Evolutionary conservation across 2,329 filamentous ascomycete genomes (phyloP).

Genomic region (Domatiomyces globalis): DNA sequence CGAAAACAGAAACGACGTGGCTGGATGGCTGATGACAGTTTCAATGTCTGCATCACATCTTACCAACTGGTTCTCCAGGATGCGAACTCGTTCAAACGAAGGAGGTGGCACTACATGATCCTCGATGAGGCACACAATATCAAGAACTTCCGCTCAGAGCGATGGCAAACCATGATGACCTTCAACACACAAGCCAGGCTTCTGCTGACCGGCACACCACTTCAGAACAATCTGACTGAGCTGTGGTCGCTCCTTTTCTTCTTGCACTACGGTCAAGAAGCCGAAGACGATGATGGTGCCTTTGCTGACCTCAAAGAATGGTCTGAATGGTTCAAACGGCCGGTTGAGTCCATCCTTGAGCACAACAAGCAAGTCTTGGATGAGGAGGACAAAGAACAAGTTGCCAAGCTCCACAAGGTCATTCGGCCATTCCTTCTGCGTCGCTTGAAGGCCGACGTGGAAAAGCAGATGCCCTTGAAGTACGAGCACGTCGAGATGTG

Average conservation of each 20-base stretch:
- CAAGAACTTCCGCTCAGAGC: constrained; percentile 96
- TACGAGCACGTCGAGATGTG: constrained; percentile 97
- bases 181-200: constrained; percentile 84
- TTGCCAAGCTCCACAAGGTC: constrained; percentile 86
- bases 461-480: constrained; percentile 97
- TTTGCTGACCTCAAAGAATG: constrained; percentile 95
- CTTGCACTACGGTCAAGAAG: constrained; percentile 70
- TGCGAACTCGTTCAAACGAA: constrained; percentile 80
- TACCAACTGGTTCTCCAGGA: constrained; percentile 95
- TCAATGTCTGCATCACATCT: constrained; percentile 96
- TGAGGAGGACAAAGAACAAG: constrained; percentile 80
- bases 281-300: constrained; percentile 63
- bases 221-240: constrained; percentile 94
- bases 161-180: constrained; percentile 88
- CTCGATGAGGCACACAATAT: constrained; percentile 98
- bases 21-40: constrained; percentile 84
- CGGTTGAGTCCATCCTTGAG: constrained; percentile 90
- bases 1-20: constrained; percentile 79
- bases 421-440: constrained; percentile 82
- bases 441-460: constrained; percentile 86
- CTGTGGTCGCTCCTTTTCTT: constrained; percentile 96
- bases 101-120: constrained; percentile 95
- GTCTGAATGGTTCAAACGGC: constrained; percentile 87
- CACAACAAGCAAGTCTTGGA: constrained; percentile 89
- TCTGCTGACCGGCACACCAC: constrained; percentile 79